Percentiles rank a stretch among this genome's conserved stretches.
Conservation (phyloP, 1,284 basidiomycete genomes). For the Trichosporon sp. region DNA sequence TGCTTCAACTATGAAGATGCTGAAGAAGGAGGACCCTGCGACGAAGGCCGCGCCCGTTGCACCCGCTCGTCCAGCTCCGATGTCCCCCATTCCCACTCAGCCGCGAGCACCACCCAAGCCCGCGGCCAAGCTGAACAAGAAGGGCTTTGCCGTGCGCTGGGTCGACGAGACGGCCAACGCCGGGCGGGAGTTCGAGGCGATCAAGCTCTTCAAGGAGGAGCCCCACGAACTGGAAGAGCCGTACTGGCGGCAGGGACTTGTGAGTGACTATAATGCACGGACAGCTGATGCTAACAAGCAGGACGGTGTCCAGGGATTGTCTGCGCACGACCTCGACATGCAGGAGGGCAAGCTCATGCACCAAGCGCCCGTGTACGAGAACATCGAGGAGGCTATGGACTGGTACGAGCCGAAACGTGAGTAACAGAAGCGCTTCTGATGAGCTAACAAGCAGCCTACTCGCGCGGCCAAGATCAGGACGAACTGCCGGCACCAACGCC, state of each 20-base stretch:
- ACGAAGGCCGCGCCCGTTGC: neutral
- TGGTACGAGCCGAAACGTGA: slow-evolving; percentile 32
- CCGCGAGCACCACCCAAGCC: neutral
- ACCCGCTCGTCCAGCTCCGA: neutral
- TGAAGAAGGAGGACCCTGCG: slow-evolving; percentile 13
- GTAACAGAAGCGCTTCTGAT: neutral
- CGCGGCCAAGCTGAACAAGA: slow-evolving; percentile 30
- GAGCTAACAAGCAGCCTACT: slow-evolving; percentile 1
- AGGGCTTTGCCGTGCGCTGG: slow-evolving; percentile 31
- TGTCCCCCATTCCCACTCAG: neutral
- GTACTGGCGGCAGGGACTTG: slow-evolving; percentile 23
- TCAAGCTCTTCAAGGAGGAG: slow-evolving; percentile 30
- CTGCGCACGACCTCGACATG: slow-evolving; percentile 26
- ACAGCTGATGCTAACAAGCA: slow-evolving; percentile 4
- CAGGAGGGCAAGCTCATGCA: slow-evolving; percentile 34
- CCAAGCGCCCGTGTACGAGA: slow-evolving; percentile 12
- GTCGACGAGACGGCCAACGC: slow-evolving; percentile 23
- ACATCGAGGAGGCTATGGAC: slow-evolving; percentile 24
- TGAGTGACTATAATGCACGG: slow-evolving; percentile 6
- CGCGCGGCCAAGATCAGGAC: neutral
- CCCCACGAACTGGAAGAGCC: slow-evolving; percentile 29
- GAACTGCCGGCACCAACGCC: slow-evolving; percentile 8
- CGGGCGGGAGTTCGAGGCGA: slow-evolving; percentile 23
- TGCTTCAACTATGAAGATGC: slow-evolving; percentile 7
- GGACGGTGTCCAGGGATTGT: slow-evolving; percentile 25